Evolutionary conservation across 2,329 filamentous ascomycete genomes (phyloP), one percentile per base, ranked within the genome.

Genomic region (Fusarium humuli): DNA sequence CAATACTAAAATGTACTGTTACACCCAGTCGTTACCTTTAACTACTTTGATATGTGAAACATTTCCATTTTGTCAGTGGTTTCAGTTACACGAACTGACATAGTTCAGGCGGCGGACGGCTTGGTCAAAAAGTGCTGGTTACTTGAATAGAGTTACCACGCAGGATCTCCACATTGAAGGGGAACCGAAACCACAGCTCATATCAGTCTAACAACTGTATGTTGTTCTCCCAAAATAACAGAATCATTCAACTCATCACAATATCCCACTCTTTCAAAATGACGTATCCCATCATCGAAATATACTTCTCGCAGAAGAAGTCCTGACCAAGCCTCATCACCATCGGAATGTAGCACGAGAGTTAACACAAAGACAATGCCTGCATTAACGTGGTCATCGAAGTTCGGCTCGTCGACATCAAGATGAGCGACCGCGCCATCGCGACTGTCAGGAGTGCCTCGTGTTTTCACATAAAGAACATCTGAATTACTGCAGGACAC

Each of bases 121-220:
- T n/a, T n/a, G n/a, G n/a, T n/a, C n/a, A n/a, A n/a, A n/a, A n/a
- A n/a, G n/a, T n/a, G n/a, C n/a, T n/a, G n/a, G n/a, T n/a, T n/a
- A n/a, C n/a, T n/a, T n/a, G n/a, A n/a, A n/a, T n/a, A n/a, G n/a
- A n/a, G n/a, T n/a, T n/a, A n/a, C n/a, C n/a, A n/a, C n/a, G n/a
- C n/a, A n/a, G n/a, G n/a, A n/a, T n/a, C n/a, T n/a, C n/a, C n/a
- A n/a, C n/a, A n/a, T n/a, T n/a, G n/a, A n/a, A n/a, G n/a, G n/a
- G n/a, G n/a, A n/a, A n/a, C n/a, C n/a, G n/a, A n/a, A n/a, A n/a
- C n/a, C n/a, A n/a, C n/a, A n/a, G n/a, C n/a, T n/a, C n/a, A 37
- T n/a, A 11, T n/a, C 2, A 37, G n/a, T 18, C 16, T n/a, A 2
- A 37, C 11, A 0, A 18, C 1, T 11, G 16, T 37, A 5, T 11